These are phyloP conservation scores for Styphnolobium japonicum DNA, from an alignment of 306 rosid species.

Conservation along the genomic window DNA sequence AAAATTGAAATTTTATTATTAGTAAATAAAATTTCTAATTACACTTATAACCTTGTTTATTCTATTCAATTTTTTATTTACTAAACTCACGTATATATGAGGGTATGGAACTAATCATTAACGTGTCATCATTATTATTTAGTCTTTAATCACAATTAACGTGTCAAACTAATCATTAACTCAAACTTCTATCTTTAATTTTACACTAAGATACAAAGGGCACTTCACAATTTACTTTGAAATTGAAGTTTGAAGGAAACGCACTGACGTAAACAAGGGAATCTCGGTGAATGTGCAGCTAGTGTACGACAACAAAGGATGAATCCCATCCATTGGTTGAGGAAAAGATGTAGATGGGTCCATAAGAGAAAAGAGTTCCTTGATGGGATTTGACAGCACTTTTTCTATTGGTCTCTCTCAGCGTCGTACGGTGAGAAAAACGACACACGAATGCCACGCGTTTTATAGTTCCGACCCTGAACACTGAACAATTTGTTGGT, in stretches of 20 bases:
- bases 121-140: neutral
- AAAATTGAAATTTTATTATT: neutral
- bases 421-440: conserved; percentile 17
- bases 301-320: neutral
- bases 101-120: conserved; percentile 4
- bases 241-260: neutral
- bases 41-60: neutral
- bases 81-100: neutral
- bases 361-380: neutral
- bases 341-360: conserved; percentile 18
- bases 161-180: conserved; percentile 3
- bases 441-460: conserved; percentile 13
- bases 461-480: conserved; percentile 25
- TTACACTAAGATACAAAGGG: neutral
- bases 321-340: conserved; percentile 16
- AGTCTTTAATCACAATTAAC: conserved; percentile 6
- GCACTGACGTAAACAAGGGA: neutral
- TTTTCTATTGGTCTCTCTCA: neutral
- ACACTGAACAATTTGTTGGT: neutral
- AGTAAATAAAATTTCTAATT: neutral
- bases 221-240: neutral
- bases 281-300: neutral
- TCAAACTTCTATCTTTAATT: neutral
- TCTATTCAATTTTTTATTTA: neutral
- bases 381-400: conserved; percentile 51